Base-by-base conservation (phyloP, 768 basidiomycete species). In the Boletus speciosus region DNA sequence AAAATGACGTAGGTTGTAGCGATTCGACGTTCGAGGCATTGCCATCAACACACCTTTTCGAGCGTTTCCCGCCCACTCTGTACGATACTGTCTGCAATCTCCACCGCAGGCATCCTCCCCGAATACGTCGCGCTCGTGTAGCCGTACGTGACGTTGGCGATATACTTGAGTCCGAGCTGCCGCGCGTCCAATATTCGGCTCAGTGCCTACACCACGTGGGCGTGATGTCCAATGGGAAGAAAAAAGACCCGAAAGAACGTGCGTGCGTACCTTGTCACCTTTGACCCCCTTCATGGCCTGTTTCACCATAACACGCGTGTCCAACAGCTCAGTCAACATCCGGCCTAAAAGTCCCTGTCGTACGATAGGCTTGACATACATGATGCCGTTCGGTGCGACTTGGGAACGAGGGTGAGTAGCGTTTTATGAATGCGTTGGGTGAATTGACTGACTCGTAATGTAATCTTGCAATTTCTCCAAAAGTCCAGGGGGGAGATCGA, bases 261-360 rank as follows among this genome's bases (percentile, higher is more conserved):
- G 8, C 14, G 32, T 36, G 47, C 63, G 49, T 47, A 89, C 94
- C 74, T 91, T 93, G 67, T 97, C 86, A 39, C 76, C 73, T 46
- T 81, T 82, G 8, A 80, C 80, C 23, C 78, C 74, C 68, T 98
- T 98, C 94, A 97, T 94, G 4, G 91, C 93, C 58, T 93, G 88
- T 67, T 98, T 99, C 25, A 99, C 89, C 97, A 99, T 98, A 5
- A 98, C 91, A 50, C 97, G 80, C 16, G 96, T 98, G 49, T 98
- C 92, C 58, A 99, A 74, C 3, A 98, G 75, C 70, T 99, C 97
- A 4, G 79, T 81, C 58, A 99, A 75, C 96, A 99, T 98, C 56
- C 95, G 85, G 4, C 85, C 84, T 10, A 99, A 75, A 6, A 97
- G 77, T 16, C 93, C 93, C 65, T 84, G 87, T 21, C 97, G 82